Base-by-base conservation (phyloP, 78 protist genomes). In the Isochrysis galbana region DNA sequence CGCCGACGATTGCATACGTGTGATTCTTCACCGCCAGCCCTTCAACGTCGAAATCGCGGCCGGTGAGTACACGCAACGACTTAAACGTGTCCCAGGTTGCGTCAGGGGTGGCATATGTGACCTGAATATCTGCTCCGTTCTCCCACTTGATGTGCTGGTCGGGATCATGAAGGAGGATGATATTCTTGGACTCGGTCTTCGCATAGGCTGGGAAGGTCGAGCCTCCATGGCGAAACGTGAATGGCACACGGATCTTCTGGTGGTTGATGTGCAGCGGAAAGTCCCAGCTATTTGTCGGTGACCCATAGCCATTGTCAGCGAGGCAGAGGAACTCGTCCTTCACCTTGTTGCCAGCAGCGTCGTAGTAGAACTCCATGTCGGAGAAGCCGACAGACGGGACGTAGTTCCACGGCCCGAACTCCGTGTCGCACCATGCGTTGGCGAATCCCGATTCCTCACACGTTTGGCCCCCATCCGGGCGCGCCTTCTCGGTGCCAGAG, bases 111-210 rank as follows among this genome's bases (percentile, higher is more conserved):
- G 2, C 14, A 19, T 70, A 70, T 19, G 34, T 19, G 29, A 70
- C 74, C 39, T 70, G 80, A 19, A 70, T 70, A 41, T 70, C 80
- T 17, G 80, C 80, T 4, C 80, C 80, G 80, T 70, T 70, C 80
- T 70, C 80, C 80, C 80, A 70, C 29, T 41, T 34, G 80, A 70
- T 34, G 41, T 17, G 19, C 44, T n/a, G 5, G 80, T 70, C 19
- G 29, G 80, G 80, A 19, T 70, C 80, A 19, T 19, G 80, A 17
- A 70, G 80, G 23, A 70, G 80, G 39, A 34, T 34, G 41, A 70
- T 19, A 19, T 41, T 32, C 26, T 7, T 21, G 74, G 74, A 7
- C 36, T 2, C 74, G n/a, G 23, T 32, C 29, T 17, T 4, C 39
- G 34, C 34, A 19, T n/a, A 70, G 29, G 34, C 5, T 34, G 34